Base-by-base conservation (phyloP, 2,329 filamentous ascomycete species). In the Colletotrichum magnum region DNA sequence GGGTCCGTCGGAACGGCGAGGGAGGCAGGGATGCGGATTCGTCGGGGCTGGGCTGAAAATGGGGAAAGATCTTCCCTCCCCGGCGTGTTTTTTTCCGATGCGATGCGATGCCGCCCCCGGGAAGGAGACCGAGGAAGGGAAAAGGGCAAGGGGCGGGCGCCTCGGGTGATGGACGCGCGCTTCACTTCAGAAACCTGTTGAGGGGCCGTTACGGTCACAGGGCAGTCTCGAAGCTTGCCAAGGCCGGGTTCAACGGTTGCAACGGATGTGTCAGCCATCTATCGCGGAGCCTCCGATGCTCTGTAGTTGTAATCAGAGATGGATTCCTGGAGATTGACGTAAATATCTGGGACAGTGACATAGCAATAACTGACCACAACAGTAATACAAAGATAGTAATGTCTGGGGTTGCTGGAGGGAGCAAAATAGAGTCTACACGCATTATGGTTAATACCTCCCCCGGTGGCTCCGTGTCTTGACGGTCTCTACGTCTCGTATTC, bases 221-320 rank as follows among this genome's bases (percentile, higher is more conserved):
- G 47, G 65, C 59, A 24, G 60, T 53, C 60, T 68, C 47, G 65
- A 64, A 68, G 60, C n/a, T 52, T 36, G 65, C 65, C 65, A 68
- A 64, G 60, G 52, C 60, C 47, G 53, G 65, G 65, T 64, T 53
- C 47, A 52, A 58, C 21, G 65, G 52, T 53, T 36, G 65, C 36
- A 53, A 53, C 64, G 41, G 53, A 58, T 58, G 60, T 28, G 60
- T 64, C 28, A 62, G 65, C 60, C 52, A 68, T 64, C 53, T 36
- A 5, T 5, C 4, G 10, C 32, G 32, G 32, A 36, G 9, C 32
- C 32, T 10, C 10, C 32, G 21, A 24, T 24, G 21, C 21, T 24
- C 21, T 4, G 21, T 24, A 4, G 21, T 36, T 3, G 10, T 36
- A 36, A 36, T 36, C 3, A 36, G 32, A 36, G 32, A 36, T 10